Evolutionary conservation across 78 protist species (phyloP).

Genomic region (Chrysochromulina parva): DNA sequence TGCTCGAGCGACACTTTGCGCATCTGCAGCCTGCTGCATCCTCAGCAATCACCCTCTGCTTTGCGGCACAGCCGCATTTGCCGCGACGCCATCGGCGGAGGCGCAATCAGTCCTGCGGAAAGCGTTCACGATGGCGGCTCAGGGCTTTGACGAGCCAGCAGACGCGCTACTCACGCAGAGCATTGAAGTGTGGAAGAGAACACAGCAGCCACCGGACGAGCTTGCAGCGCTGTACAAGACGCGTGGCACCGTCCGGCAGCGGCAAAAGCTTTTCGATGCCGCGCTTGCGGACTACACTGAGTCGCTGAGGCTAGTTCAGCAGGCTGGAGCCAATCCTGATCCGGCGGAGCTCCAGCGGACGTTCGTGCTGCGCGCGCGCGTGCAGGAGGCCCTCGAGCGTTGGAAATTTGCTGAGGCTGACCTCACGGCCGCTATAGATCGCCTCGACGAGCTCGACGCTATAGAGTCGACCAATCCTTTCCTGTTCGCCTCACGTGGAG

Average conservation of each 20-base stretch:
- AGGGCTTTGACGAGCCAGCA: too few species aligned
- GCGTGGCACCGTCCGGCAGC: background rate
- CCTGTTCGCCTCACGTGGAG: background rate
- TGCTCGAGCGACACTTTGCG: too few species aligned
- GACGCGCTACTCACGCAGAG: too few species aligned
- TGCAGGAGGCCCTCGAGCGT: background rate
- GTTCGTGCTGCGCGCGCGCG: conserved; percentile 15
- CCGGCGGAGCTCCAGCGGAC: conserved; percentile 18
- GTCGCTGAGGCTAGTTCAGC: background rate
- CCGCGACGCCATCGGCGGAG: too few species aligned
- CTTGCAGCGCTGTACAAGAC: background rate
- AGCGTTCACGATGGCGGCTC: too few species aligned
- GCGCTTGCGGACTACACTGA: background rate
- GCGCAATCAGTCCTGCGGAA: too few species aligned
- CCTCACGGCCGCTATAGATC: background rate
- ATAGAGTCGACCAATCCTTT: conserved; percentile 3
- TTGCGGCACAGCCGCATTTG: too few species aligned
- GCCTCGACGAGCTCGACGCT: background rate
- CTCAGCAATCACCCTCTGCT: too few species aligned
- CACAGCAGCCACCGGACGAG: conserved; percentile 11
- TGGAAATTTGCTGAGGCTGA: background rate
- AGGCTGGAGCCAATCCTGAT: background rate
- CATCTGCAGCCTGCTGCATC: too few species aligned
- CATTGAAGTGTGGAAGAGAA: background rate
- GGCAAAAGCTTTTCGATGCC: too few species aligned